A percentile compares a stretch with the other conserved stretches of the same genome.
Evolutionary conservation across 768 basidiomycete genomes (phyloP).

Genomic region (Tulasnella sp.): DNA sequence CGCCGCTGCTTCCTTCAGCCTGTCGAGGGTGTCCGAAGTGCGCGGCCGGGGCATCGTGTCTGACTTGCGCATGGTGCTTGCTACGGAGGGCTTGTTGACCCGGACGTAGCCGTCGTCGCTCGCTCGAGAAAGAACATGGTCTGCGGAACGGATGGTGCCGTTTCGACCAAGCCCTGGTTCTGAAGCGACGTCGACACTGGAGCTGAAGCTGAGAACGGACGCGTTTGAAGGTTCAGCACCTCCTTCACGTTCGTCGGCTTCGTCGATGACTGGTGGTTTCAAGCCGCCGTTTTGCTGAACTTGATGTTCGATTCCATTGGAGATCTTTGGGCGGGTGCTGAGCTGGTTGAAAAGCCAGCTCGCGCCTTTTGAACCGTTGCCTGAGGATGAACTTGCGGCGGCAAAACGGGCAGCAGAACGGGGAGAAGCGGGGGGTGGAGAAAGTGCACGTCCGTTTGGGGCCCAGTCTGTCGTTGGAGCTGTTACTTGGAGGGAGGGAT

Average conservation of each 20-base stretch:
- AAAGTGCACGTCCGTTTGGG: conserved; percentile 17
- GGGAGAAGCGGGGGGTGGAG: conserved; percentile 13
- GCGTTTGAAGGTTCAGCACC: conserved; percentile 14
- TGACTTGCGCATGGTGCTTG: conserved; percentile 13
- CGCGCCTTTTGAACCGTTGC: conserved; percentile 20
- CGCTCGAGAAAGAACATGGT: conserved; percentile 14
- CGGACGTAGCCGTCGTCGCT: conserved; percentile 12
- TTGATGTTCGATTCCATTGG: conserved; percentile 13
- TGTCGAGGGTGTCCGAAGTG: conserved; percentile 10
- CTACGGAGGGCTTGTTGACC: neutral
- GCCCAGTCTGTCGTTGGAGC: conserved; percentile 8
- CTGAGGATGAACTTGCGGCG: neutral
- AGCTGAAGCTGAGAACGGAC: conserved; percentile 20
- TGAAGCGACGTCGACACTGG: conserved; percentile 20
- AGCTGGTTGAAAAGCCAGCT: conserved; percentile 23
- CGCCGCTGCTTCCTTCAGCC: neutral
- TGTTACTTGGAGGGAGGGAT: conserved; percentile 16
- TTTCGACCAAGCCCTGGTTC: neutral
- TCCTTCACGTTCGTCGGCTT: conserved; percentile 8
- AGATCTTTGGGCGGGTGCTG: conserved; percentile 16
- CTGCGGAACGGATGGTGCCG: conserved; percentile 1
- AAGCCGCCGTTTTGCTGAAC: neutral
- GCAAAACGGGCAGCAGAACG: neutral
- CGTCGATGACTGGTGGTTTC: conserved; percentile 21
- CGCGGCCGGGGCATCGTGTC: conserved; percentile 20